These are phyloP conservation scores for Hemisphaericaspora lyxosophila DNA, from an alignment of 1,139 yeast species.

Conservation along the genomic window DNA sequence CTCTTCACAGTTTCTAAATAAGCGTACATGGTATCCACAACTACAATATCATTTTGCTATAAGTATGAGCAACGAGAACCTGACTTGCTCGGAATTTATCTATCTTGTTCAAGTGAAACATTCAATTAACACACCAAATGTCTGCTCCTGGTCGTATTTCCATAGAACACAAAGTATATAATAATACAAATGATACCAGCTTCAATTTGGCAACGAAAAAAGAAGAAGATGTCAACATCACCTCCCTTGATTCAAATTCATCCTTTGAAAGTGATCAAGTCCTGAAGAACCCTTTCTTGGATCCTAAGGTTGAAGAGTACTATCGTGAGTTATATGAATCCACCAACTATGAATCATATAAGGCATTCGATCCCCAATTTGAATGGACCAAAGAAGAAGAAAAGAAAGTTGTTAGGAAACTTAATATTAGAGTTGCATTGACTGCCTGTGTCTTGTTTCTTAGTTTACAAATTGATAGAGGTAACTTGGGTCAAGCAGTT, in stretches of 20 bases:
- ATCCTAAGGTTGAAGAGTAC: constrained; percentile 28
- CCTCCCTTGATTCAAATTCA: constrained; percentile 3
- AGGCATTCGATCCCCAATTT: constrained; percentile 34
- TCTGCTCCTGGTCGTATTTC: too few species aligned
- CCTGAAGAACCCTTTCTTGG: constrained; percentile 12
- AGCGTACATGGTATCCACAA: too few species aligned
- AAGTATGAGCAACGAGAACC: too few species aligned
- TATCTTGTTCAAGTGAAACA: too few species aligned
- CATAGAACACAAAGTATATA: too few species aligned
- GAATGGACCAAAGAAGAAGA: constrained; percentile 40
- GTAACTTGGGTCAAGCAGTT: constrained; percentile 31
- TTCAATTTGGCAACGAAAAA: too few species aligned
- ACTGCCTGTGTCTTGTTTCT: constrained; percentile 30
- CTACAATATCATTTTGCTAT: too few species aligned
- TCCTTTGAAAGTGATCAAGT: constrained; percentile 1
- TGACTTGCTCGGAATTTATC: too few species aligned
- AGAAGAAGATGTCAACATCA: too few species aligned
- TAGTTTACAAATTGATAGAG: constrained; percentile 33
- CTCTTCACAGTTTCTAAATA: too few species aligned
- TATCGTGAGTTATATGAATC: constrained; percentile 30
- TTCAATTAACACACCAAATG: too few species aligned
- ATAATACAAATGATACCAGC: too few species aligned
- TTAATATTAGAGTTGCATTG: constrained; percentile 28
- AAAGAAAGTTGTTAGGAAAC: constrained; percentile 22
- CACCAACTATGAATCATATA: constrained; percentile 33